These are phyloP conservation scores for Zanthoxylum bungeanum DNA, from an alignment of 345 rosid species.

Conservation along the genomic window DNA sequence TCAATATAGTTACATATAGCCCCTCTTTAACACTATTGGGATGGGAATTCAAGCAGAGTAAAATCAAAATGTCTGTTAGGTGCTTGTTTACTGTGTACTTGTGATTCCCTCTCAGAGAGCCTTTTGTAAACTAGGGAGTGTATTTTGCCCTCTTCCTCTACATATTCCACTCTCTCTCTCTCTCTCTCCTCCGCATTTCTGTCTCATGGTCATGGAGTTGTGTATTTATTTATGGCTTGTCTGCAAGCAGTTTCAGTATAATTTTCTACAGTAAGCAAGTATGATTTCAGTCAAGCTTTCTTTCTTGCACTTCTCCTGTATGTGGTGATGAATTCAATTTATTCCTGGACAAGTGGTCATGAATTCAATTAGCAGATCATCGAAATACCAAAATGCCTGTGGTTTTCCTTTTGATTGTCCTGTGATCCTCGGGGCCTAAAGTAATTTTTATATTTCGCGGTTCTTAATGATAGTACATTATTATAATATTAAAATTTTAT, in stretches of 20 bases:
- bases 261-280: neutral
- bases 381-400: no score
- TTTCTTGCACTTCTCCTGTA: neutral
- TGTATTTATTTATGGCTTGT: conserved; percentile 17
- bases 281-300: no score
- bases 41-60: neutral
- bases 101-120: neutral
- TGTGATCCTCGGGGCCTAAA: no score
- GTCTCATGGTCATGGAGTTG: neutral
- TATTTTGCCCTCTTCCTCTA: neutral
- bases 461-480: no score
- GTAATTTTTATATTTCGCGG: no score
- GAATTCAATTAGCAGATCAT: no score
- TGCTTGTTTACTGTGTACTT: neutral
- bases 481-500: no score
- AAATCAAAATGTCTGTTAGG: neutral
- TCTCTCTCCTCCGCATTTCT: neutral
- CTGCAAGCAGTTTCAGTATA: conserved; percentile 20
- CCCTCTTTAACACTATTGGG: conserved; percentile 4
- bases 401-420: no score
- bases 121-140: conserved; percentile 11
- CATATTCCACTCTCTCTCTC: no score
- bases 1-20: conserved; percentile 5
- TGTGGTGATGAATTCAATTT: no score
- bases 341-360: neutral